Evolutionary conservation across 1,284 basidiomycete genomes (phyloP).

Genomic region (Ganoderma resinaceum): DNA sequence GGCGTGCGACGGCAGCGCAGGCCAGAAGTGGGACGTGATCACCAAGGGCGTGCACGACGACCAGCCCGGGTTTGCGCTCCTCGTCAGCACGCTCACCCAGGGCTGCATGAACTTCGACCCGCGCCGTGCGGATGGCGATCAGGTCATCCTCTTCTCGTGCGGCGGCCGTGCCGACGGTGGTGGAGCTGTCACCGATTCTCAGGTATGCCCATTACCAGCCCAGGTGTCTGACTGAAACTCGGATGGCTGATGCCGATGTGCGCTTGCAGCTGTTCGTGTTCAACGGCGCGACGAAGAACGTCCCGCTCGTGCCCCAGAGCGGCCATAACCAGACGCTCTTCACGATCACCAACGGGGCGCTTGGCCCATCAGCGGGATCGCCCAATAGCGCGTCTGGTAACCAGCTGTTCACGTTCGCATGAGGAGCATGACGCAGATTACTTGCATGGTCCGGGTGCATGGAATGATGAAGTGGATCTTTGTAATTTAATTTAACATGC

Average conservation of each 20-base stretch:
- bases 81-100: slow-evolving; percentile 15
- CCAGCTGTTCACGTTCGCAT: slow-evolving; percentile 10
- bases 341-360: slow-evolving; percentile 6
- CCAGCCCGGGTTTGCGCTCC: slow-evolving; percentile 10
- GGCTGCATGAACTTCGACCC: slow-evolving; percentile 17
- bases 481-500: background rate
- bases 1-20: slow-evolving; percentile 11
- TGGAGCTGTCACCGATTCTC: slow-evolving; percentile 10
- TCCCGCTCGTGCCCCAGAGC: slow-evolving; percentile 10
- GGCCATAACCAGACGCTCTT: slow-evolving; percentile 8
- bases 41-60: slow-evolving; percentile 17
- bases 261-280: slow-evolving; percentile 6
- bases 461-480: background rate
- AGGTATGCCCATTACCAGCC: background rate
- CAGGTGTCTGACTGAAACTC: background rate
- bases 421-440: background rate
- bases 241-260: background rate
- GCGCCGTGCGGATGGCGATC: slow-evolving; percentile 14
- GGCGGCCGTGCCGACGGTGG: slow-evolving; percentile 15
- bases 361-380: background rate
- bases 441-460: background rate
- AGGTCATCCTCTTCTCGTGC: slow-evolving; percentile 20
- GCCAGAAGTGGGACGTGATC: slow-evolving; percentile 19
- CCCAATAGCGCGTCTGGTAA: slow-evolving; percentile 8
- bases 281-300: slow-evolving; percentile 5